Base-by-base conservation (phyloP, 2,329 filamentous ascomycete genomes). In the Rhinocladiella mackenziei region DNA sequence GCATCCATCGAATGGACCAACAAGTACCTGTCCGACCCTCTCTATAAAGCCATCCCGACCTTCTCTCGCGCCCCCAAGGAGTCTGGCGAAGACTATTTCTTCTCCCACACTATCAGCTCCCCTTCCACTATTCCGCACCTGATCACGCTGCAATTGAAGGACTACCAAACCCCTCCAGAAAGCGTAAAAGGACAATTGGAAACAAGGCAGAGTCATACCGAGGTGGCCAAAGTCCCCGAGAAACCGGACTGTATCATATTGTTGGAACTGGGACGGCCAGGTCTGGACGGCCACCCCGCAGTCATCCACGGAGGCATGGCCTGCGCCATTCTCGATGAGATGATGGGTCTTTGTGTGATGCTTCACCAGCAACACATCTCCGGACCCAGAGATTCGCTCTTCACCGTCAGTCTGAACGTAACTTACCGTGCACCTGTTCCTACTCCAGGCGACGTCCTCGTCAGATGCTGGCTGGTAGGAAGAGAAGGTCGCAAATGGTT, bases 1-100 rank as follows among this genome's bases (percentile, higher is more conserved):
- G 39, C 32, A 7, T 46, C 47, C 3, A 34, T 50, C 32, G 45
- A 52, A 38, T 57, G 54, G 51, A 52, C 51, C 5, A 48, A 46
- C 39, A 44, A 42, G 20, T 39, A 53, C 38, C 44, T 57, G 9
- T 25, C 35, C 31, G 59, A 60, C 13, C 48, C 60, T 14, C 58
- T 63, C 47, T 70, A 70, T 56, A 58, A 55, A 33, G 53, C 63
- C 20, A 63, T 69, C 40, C 56, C 58, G 31, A 69, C 66, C 33
- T 64, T 62, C 48, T 66, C 67, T 2, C 64, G 69, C 8, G 57
- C 57, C 8, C 53, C 59, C 50, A 71, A 71, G 48, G 48, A 57
- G 23, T 61, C 61, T 7, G 66, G 67, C 33, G 69, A 71, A 60
- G 67, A 72, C 43, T 62, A 62, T 39, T 71, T 63, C 58, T 66